phyloP scores from a whole-genome alignment of 495 filamentous ascomycete species.

The Apodospora peruviana region DNA sequence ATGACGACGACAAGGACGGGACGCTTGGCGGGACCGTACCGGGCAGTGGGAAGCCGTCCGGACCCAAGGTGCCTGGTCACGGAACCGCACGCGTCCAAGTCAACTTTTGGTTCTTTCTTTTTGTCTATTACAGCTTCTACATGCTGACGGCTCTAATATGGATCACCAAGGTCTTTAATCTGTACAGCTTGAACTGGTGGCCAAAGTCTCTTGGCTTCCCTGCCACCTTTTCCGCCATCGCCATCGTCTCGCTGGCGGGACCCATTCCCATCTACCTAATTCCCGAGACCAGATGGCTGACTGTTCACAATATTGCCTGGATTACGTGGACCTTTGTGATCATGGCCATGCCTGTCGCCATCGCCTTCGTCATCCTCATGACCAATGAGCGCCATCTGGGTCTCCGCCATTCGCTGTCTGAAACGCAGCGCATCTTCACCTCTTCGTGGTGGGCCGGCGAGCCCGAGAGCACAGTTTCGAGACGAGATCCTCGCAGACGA shows the following conservation, averaged over 20 bases:
- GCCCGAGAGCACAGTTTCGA: conserved; percentile 33
- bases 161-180: conserved; percentile 64
- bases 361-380: conserved; percentile 55
- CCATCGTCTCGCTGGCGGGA: conserved; percentile 44
- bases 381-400: conserved; percentile 52
- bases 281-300: conserved; percentile 41
- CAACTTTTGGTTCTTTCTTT: conserved; percentile 65
- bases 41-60: conserved; percentile 6
- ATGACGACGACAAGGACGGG: conserved; percentile 23
- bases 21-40: conserved; percentile 18
- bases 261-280: conserved; percentile 54
- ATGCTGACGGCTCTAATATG: conserved; percentile 57
- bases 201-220: conserved; percentile 54
- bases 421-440: conserved; percentile 59
- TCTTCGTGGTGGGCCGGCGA: conserved; percentile 55
- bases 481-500: conserved; percentile 27
- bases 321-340: conserved; percentile 59
- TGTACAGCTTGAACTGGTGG: conserved; percentile 64
- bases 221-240: conserved; percentile 50
- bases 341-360: conserved; percentile 57
- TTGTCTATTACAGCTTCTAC: conserved; percentile 61
- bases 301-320: conserved; percentile 56
- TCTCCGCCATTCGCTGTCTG: conserved; percentile 49
- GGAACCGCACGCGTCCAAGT: conserved; percentile 53
- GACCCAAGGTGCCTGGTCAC: conserved; percentile 49